These are phyloP conservation scores for Santalum album DNA, from an alignment of 164 flowering plant species.

Conservation along the genomic window DNA sequence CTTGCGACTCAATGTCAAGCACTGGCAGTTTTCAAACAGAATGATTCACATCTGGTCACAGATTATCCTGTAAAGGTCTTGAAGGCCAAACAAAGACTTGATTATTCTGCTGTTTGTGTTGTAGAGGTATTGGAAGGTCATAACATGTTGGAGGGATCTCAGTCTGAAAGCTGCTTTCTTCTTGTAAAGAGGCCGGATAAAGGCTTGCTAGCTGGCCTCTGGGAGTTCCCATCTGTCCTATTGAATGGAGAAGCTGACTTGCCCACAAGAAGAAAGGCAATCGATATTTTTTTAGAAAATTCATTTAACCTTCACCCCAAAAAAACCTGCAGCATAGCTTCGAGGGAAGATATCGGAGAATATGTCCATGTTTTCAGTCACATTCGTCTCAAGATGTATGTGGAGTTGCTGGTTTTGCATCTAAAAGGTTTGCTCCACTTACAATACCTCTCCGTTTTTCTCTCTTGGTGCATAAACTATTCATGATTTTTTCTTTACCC, in stretches of 20 bases:
- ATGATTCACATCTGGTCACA: slow-evolving; percentile 40
- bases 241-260: slow-evolving; percentile 41
- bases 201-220: slow-evolving; percentile 94
- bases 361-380: slow-evolving; percentile 77
- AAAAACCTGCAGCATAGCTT: slow-evolving; percentile 30
- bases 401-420: slow-evolving; percentile 54
- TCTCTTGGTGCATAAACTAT: neutral
- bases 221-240: slow-evolving; percentile 91
- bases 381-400: slow-evolving; percentile 69
- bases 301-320: slow-evolving; percentile 39
- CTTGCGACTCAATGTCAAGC: slow-evolving; percentile 61
- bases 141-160: slow-evolving; percentile 13
- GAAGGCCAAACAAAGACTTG: slow-evolving; percentile 63
- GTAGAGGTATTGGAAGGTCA: slow-evolving; percentile 47
- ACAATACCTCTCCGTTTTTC: slow-evolving; percentile 4
- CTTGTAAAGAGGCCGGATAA: slow-evolving; percentile 76
- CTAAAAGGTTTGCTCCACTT: slow-evolving; percentile 40
- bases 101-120: slow-evolving; percentile 77
- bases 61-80: slow-evolving; percentile 71
- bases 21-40: slow-evolving; percentile 29
- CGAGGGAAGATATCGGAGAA: slow-evolving; percentile 75
- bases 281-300: slow-evolving; percentile 46
- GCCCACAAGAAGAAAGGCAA: slow-evolving; percentile 44
- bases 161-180: slow-evolving; percentile 35
- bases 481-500: neutral